Conservation (phyloP, 108 stramenopile genomes). For the Skeletonema menzelii region DNA sequence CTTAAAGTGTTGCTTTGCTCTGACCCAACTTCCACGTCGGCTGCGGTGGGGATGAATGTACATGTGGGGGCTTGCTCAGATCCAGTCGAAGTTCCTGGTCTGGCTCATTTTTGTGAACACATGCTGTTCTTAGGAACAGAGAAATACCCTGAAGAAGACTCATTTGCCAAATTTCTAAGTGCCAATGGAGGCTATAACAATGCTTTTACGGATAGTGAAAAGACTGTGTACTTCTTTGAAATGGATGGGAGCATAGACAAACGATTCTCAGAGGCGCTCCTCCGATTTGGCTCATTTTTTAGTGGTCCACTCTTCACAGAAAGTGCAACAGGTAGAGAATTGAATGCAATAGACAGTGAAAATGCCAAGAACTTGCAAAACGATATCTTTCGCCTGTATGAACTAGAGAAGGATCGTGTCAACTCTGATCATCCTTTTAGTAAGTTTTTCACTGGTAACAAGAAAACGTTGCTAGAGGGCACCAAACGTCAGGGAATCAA, state of each 20-base stretch:
- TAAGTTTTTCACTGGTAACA: conserved; percentile 96
- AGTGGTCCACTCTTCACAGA: conserved; percentile 86
- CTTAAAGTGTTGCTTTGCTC: conserved; percentile 76
- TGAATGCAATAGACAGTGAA: conserved; percentile 95
- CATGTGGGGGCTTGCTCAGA: conserved; percentile 89
- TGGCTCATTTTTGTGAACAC: conserved; percentile 78
- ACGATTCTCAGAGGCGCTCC: conserved; percentile 74
- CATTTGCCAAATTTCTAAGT: conserved; percentile 73
- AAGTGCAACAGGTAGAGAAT: conserved; percentile 80
- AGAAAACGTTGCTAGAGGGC: conserved; percentile 70
- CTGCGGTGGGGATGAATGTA: conserved; percentile 89
- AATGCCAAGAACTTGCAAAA: conserved; percentile 93
- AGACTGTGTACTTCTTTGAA: conserved; percentile 95
- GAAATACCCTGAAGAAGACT: conserved; percentile 82
- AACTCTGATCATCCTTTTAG: conserved; percentile 86
- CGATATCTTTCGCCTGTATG: conserved; percentile 86
- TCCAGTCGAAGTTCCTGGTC: conserved; percentile 83
- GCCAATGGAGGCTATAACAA: conserved; percentile 83
- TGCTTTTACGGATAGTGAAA: conserved; percentile 89
- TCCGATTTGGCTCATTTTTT: conserved; percentile 92
- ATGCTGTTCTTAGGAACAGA: conserved; percentile 91
- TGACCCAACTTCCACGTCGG: conserved; percentile 80
- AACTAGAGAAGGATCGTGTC: conserved; percentile 85
- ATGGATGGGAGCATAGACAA: conserved; percentile 64
- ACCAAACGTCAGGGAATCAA: conserved; percentile 71